Percentiles rank a stretch among this genome's conserved stretches.
Evolutionary conservation across 2,329 filamentous ascomycete species (phyloP).

Genomic region (Colletotrichum tanaceti): DNA sequence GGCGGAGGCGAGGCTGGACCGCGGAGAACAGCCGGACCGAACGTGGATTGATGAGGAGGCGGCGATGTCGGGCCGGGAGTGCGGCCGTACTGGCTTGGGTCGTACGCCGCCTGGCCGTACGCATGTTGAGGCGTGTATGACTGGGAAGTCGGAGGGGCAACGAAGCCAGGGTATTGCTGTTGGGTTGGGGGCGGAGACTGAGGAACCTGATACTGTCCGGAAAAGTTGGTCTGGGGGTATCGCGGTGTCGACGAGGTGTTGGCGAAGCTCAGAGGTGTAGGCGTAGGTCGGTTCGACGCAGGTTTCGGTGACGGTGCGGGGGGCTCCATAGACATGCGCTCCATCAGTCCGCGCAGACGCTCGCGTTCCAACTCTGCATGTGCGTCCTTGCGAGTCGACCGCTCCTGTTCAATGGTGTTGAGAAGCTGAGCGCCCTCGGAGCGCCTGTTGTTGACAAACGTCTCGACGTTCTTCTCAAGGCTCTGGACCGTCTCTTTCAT

Average conservation of each 20-base stretch:
- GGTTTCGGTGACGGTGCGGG: constrained; percentile 53
- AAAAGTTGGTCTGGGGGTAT: constrained; percentile 66
- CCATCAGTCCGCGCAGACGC: constrained; percentile 89
- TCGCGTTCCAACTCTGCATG: constrained; percentile 87
- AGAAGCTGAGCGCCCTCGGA: constrained; percentile 92
- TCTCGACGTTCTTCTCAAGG: constrained; percentile 93
- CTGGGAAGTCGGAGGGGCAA: constrained; percentile 53
- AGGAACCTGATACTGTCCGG: constrained; percentile 70
- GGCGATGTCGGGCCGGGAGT: constrained; percentile 70
- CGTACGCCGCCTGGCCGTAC: constrained; percentile 66
- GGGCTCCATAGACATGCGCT: constrained; percentile 90
- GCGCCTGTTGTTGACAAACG: constrained; percentile 93
- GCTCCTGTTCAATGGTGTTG: constrained; percentile 85
- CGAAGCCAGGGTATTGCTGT: constrained; percentile 57
- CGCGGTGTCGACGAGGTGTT: constrained; percentile 51
- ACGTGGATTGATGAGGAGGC: constrained; percentile 70
- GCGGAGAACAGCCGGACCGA: constrained; percentile 54
- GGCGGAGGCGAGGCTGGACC: constrained; percentile 67
- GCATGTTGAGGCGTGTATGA: constrained; percentile 53
- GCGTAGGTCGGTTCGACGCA: constrained; percentile 50
- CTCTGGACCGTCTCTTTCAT: constrained; percentile 96
- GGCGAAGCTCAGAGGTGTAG: constrained; percentile 51
- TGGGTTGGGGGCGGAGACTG: constrained; percentile 65
- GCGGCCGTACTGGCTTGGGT: constrained; percentile 69
- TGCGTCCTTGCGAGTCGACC: constrained; percentile 68